Evolutionary conservation across 257 asterid genomes (phyloP).

Genomic region (Nicotiana otophora): DNA sequence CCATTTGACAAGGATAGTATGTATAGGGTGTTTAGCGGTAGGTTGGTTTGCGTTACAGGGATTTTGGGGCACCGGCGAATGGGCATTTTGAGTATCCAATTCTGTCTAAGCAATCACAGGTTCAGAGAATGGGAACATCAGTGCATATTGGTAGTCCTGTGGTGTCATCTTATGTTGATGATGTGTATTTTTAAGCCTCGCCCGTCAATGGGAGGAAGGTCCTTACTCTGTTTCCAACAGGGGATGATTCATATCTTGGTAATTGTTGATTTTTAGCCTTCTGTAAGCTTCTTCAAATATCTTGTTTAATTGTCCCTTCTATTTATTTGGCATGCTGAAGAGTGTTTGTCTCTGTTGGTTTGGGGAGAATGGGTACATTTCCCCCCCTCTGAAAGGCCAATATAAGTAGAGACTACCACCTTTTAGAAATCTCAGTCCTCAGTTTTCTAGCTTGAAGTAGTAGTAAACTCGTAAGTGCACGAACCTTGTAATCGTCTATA

Average conservation of each 20-base stretch:
- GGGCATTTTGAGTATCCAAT: conserved; percentile 27
- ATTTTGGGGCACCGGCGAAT: conserved; percentile 19
- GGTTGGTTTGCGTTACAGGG: conserved; percentile 13
- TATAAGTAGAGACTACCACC: not conserved
- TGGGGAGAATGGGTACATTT: not conserved
- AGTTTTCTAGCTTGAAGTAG: not conserved
- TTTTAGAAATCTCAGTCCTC: not conserved
- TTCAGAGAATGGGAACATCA: conserved; percentile 14
- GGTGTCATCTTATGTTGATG: conserved; percentile 25
- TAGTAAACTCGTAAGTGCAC: not conserved
- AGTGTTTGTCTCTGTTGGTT: not conserved
- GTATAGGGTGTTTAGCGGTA: too few species aligned
- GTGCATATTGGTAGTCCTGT: conserved; percentile 1
- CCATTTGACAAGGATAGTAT: too few species aligned
- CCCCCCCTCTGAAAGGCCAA: not conserved
- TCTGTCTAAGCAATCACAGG: conserved; percentile 23
- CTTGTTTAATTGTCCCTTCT: not conserved
- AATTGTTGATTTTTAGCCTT: conserved; percentile 6
- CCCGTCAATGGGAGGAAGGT: conserved; percentile 21
- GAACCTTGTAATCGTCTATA: not conserved
- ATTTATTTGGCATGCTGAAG: not conserved
- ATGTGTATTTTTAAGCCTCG: conserved; percentile 21
- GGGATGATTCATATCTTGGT: conserved; percentile 20
- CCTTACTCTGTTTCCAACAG: conserved; percentile 31
- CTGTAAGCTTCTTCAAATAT: too few species aligned